phyloP scores from a whole-genome alignment of 2,329 filamentous ascomycete genomes.

The Fusarium sp. region DNA sequence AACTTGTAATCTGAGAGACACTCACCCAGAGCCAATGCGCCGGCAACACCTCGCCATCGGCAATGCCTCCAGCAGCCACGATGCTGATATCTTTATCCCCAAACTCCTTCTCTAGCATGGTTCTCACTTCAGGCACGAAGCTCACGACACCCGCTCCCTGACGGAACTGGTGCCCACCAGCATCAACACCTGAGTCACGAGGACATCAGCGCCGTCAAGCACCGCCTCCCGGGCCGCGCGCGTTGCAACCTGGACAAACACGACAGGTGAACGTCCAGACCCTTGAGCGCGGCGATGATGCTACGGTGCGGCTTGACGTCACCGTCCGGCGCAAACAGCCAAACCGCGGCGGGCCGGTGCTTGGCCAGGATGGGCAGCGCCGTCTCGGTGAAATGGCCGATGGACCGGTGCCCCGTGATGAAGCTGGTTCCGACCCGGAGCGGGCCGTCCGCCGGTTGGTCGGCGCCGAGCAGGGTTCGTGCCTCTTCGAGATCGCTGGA shows the following conservation, averaged over 20 bases:
- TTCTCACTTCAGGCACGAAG: constrained; percentile 68
- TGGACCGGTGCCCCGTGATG: constrained; percentile 64
- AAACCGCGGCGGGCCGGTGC: constrained; percentile 70
- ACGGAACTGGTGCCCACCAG: constrained; percentile 72
- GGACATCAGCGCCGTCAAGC: constrained; percentile 64
- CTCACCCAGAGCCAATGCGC: constrained; percentile 66
- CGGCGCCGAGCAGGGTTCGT: constrained; percentile 43
- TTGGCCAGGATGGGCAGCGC: constrained; percentile 63
- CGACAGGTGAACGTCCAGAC: constrained; percentile 52
- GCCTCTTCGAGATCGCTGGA: constrained; percentile 48
- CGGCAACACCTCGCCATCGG: constrained; percentile 66
- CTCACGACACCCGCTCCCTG: constrained; percentile 66
- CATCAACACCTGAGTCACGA: constrained; percentile 73
- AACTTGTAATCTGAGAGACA: background rate
- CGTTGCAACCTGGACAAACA: constrained; percentile 73
- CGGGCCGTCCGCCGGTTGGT: constrained; percentile 53
- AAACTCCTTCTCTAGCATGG: constrained; percentile 57
- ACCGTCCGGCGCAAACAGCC: constrained; percentile 73
- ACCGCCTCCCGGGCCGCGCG: constrained; percentile 62
- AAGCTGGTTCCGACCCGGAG: constrained; percentile 69
- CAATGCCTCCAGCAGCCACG: constrained; percentile 71
- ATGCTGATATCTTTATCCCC: constrained; percentile 52
- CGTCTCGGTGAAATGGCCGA: constrained; percentile 55
- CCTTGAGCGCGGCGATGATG: constrained; percentile 53
- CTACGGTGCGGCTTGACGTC: constrained; percentile 52